These are phyloP conservation scores for Asterophora lycoperdoides DNA, from an alignment of 768 basidiomycete genomes.

Conservation along the genomic window DNA sequence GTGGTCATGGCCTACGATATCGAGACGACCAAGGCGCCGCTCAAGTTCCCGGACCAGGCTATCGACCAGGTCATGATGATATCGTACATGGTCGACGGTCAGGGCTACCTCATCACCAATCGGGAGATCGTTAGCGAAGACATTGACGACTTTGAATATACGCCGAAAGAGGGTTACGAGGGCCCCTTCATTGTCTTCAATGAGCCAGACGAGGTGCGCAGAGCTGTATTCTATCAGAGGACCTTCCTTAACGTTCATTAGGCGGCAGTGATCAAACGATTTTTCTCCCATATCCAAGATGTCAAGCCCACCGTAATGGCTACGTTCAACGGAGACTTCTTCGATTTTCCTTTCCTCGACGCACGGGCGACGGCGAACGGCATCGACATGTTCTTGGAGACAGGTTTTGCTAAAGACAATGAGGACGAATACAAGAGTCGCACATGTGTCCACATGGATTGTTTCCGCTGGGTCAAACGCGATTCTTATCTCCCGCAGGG, in stretches of 20 bases:
- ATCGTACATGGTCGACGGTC: constrained; percentile 98
- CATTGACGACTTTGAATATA: constrained; percentile 98
- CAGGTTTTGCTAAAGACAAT: constrained; percentile 83
- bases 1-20: constrained; percentile 99
- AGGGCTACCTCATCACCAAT: constrained; percentile 96
- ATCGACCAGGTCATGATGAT: constrained; percentile 99
- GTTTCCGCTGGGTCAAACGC: constrained; percentile 99
- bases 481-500: constrained; percentile 99
- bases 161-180: constrained; percentile 95
- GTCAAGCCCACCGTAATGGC: constrained; percentile 96
- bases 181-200: constrained; percentile 97
- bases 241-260: constrained; percentile 23
- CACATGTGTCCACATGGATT: constrained; percentile 96
- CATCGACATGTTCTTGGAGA: constrained; percentile 96
- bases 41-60: constrained; percentile 95
- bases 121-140: constrained; percentile 96
- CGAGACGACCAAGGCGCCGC: constrained; percentile 98
- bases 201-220: constrained; percentile 79
- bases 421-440: constrained; percentile 96
- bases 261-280: constrained; percentile 78
- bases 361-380: constrained; percentile 83
- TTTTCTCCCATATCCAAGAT: constrained; percentile 92
- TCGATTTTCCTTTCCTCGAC: constrained; percentile 97
- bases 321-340: constrained; percentile 98
- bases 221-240: neutral